These are phyloP conservation scores for Neofusicoccum sp. DNA, from an alignment of 2,329 filamentous ascomycete genomes.

Conservation along the genomic window DNA sequence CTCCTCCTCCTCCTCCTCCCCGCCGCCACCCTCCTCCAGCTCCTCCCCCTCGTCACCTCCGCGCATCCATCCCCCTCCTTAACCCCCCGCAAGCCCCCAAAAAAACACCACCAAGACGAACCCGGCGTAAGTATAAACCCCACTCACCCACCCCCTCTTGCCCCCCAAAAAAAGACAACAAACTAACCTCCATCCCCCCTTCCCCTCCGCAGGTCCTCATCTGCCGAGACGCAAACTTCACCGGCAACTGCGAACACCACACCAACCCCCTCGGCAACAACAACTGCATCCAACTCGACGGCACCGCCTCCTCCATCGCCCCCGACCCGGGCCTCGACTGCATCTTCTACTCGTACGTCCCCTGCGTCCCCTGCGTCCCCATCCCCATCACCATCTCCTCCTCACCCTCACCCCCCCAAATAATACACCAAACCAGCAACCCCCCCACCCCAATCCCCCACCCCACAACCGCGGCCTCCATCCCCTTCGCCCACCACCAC, in stretches of 20 bases:
- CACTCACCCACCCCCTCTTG: not conserved
- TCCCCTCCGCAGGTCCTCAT: not conserved
- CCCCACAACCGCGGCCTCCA: too few species aligned
- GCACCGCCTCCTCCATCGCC: not conserved
- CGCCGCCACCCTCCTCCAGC: not conserved
- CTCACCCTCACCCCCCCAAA: too few species aligned
- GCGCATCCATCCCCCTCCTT: not conserved
- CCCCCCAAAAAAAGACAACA: not conserved
- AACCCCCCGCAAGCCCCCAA: not conserved
- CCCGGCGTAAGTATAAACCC: not conserved
- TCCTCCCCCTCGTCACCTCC: not conserved
- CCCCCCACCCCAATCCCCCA: too few species aligned
- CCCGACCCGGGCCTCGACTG: not conserved
- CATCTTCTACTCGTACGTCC: slow-evolving; percentile 13
- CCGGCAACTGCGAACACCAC: not conserved
- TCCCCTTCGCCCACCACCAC: too few species aligned
- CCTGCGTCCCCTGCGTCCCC: too few species aligned
- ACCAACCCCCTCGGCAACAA: not conserved
- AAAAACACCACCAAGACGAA: not conserved
- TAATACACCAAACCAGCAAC: too few species aligned
- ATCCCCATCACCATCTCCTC: not conserved
- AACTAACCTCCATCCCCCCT: not conserved
- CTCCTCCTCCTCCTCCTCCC: not conserved
- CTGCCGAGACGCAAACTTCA: not conserved
- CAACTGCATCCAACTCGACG: slow-evolving; percentile 1